Evolutionary conservation across 169 alveolate genomes (phyloP), one percentile per base, ranked within the genome.

Genomic region (Perkinsus marinus): DNA sequence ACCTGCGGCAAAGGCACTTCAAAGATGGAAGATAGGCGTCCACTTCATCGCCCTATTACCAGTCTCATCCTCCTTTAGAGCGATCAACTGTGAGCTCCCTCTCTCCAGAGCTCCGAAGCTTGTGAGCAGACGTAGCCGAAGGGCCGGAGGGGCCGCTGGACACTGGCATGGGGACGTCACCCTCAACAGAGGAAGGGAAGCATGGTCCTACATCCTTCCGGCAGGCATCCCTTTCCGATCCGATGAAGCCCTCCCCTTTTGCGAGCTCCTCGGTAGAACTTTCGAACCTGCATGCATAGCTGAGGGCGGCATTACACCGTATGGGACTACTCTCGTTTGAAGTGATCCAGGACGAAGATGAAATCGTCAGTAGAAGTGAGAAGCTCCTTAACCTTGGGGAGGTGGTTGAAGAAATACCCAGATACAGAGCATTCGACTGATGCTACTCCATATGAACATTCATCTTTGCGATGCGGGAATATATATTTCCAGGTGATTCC

Each of bases 371-470:
- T 57, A 13, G 36, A 30, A 13, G 79, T 57, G 22, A 57, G 36
- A 13, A 57, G 22, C 79, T 57, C 79, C 34, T 30, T 13, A 5
- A 57, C 79, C 68, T 90, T 39, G n/a, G 94, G 94, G 41, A 93
- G 90, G 0, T 93, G 93, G 46, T 93, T 90, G 36, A 93, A 93
- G 92, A 93, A 93, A 37, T 93, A 93, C 10, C 94, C 94, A 5
- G 94, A 93, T 19, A 93, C 94, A 39, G 93, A 91, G 39, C 94
- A 93, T 39, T 93, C 94, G 39, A 93, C 92, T 39, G 91, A 92
- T 13, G 94, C 94, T 30, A 91, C 68, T 0, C 94, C 94, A 68
- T 91, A 93, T 5, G 79, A 26, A 30, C 79, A 57, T 13, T 13
- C 7, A 57, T 57, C 79, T 5, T 0, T 57, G 3, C 79, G 26